These are phyloP conservation scores for Tolypocladium inflatum DNA, from an alignment of 2,329 filamentous ascomycete genomes.

Conservation along the genomic window DNA sequence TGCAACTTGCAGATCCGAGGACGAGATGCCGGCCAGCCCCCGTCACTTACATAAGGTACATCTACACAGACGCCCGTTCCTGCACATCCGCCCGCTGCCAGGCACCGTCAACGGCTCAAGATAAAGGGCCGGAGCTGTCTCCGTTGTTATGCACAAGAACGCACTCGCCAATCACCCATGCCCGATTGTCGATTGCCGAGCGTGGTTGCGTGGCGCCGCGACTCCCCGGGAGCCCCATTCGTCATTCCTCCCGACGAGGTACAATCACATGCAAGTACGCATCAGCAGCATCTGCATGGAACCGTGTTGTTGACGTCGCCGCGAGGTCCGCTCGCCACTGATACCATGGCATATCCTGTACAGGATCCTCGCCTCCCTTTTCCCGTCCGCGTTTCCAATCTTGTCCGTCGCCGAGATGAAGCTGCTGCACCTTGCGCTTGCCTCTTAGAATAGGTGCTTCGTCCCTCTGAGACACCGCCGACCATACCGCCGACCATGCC, in stretches of 20 bases:
- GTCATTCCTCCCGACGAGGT: neutral
- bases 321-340: neutral
- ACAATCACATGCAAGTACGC: neutral
- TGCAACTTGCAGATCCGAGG: no score
- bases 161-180: neutral
- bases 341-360: neutral
- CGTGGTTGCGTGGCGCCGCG: neutral
- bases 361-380: neutral
- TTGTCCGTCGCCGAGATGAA: neutral
- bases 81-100: neutral
- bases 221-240: neutral
- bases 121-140: no score
- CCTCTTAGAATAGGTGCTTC: neutral
- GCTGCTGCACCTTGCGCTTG: neutral
- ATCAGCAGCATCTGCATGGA: neutral
- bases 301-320: neutral
- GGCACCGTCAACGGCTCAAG: neutral
- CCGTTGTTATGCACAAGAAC: neutral
- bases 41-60: no score
- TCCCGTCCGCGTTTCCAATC: no score
- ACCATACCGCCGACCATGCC: neutral
- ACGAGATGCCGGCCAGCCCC: no score
- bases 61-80: neutral
- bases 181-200: neutral
- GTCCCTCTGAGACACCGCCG: neutral